Evolutionary conservation across 2,329 filamentous ascomycete species (phyloP).

Genomic region (Calcarisporium arbuscula): DNA sequence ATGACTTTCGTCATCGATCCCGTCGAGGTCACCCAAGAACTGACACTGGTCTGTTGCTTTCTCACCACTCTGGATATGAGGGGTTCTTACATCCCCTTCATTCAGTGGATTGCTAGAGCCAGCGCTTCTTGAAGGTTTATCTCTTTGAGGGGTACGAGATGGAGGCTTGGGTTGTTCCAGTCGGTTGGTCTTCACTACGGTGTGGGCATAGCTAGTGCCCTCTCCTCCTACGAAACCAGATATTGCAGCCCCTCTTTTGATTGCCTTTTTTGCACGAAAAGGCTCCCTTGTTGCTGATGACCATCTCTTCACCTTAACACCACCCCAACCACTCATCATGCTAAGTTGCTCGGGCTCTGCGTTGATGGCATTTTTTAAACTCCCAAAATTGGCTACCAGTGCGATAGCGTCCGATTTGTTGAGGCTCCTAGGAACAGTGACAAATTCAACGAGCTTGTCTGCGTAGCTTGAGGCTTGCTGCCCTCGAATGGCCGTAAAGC

Average conservation of each 20-base stretch:
- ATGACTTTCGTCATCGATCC: slow-evolving; percentile 31
- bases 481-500: slow-evolving; percentile 73
- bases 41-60: slow-evolving; percentile 26
- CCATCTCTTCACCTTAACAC: slow-evolving; percentile 90
- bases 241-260: slow-evolving; percentile 34
- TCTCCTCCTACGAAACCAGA: slow-evolving; percentile 5
- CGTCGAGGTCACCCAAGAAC: slow-evolving; percentile 35
- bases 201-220: slow-evolving; percentile 5
- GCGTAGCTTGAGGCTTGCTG: slow-evolving; percentile 78
- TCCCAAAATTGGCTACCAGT: slow-evolving; percentile 87
- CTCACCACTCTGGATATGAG: neutral
- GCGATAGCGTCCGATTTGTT: slow-evolving; percentile 94
- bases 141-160: slow-evolving; percentile 33
- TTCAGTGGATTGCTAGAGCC: neutral
- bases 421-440: slow-evolving; percentile 81
- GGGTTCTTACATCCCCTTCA: slow-evolving; percentile 4
- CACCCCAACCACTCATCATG: slow-evolving; percentile 85
- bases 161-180: slow-evolving; percentile 34
- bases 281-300: slow-evolving; percentile 74
- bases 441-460: slow-evolving; percentile 84
- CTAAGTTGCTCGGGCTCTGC: slow-evolving; percentile 80
- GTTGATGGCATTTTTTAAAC: slow-evolving; percentile 78
- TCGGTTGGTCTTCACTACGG: slow-evolving; percentile 15
- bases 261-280: slow-evolving; percentile 68
- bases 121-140: slow-evolving; percentile 23